phyloP scores from a whole-genome alignment of 441 rosid genomes.

The Aquilaria agallochum region DNA sequence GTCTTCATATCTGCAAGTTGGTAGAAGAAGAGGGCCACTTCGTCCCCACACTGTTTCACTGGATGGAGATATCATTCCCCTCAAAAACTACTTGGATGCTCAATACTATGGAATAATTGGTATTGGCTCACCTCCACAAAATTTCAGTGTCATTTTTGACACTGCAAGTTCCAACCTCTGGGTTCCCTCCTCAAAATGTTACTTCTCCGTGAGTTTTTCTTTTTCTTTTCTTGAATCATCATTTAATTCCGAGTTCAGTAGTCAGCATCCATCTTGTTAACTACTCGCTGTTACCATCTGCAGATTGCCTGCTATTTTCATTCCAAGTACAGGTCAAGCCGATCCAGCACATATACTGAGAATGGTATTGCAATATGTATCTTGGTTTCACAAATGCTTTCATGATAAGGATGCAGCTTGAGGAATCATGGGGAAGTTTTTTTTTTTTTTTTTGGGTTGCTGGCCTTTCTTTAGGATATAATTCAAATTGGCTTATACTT shows the following conservation, averaged over 20 bases:
- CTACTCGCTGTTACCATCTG: constrained; percentile 4
- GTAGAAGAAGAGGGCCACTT: constrained; percentile 7
- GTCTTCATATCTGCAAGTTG: no score
- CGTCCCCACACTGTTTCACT: constrained; percentile 10
- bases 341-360: constrained; percentile 51
- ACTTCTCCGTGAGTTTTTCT: constrained; percentile 50
- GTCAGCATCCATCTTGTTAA: constrained; percentile 7
- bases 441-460: neutral
- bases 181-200: constrained; percentile 80
- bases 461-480: neutral
- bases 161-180: constrained; percentile 91
- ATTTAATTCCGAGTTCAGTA: neutral
- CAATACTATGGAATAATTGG: constrained; percentile 79
- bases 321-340: constrained; percentile 54
- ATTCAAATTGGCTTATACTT: constrained; percentile 5
- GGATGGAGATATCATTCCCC: constrained; percentile 39
- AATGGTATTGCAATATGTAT: constrained; percentile 30
- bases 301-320: constrained; percentile 82
- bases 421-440: neutral
- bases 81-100: constrained; percentile 64
- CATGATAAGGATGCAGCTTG: neutral
- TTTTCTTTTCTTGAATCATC: neutral
- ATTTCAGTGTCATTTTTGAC: constrained; percentile 70
- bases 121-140: constrained; percentile 73
- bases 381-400: neutral